Base-by-base conservation (phyloP, 495 filamentous ascomycete genomes). In the Peziza echinospora region DNA sequence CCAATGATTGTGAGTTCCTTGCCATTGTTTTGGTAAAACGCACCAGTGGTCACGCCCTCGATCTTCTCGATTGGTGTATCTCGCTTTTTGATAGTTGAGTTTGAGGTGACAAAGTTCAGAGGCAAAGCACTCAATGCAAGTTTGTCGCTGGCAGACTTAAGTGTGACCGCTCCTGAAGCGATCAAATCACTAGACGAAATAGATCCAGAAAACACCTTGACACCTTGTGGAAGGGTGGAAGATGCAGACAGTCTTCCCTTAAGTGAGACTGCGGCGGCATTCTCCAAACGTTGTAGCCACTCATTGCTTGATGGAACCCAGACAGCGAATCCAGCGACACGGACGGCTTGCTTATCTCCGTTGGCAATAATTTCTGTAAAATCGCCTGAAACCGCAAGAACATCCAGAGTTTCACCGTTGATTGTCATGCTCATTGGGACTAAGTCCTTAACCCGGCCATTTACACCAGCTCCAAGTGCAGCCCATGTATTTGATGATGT, bases 231-330 rank as follows among this genome's bases (percentile, higher is more conserved):
- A n/a, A n/a, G n/a, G 9, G 78, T 62, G 25, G 78, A 67, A 23
- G 71, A 70, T 9, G 82, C 70, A 3, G 76, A 78, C 26, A 99
- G 66, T 34, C 77, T 58, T 16, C 89, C 89, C 46, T 66, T 62
- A 51, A 89, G 71, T 13, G 71, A 63, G 48, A 80, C 71, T 41
- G 73, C 67, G 48, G 80, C 71, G 42, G 73, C 67, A n/a, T 70
- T 63, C 41, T 82, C 64, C 34, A 96, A 64, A 52, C 84, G 87
- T 60, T 83, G 75, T 21, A 96, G 64, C 89, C 89, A 99, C 56
- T 91, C 84, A 34, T 74, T 71, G 43, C 69, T 71, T 5, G 85
- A 89, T 19, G 84, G 84, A n/a, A 96, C 79, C 89, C 89, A 99
- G 21, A 94, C 66, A 24, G 81, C 89, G 57, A 96, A 86, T 0